Base-by-base conservation (phyloP, 1,139 yeast genomes). In the Candida tetrigidarum region DNA sequence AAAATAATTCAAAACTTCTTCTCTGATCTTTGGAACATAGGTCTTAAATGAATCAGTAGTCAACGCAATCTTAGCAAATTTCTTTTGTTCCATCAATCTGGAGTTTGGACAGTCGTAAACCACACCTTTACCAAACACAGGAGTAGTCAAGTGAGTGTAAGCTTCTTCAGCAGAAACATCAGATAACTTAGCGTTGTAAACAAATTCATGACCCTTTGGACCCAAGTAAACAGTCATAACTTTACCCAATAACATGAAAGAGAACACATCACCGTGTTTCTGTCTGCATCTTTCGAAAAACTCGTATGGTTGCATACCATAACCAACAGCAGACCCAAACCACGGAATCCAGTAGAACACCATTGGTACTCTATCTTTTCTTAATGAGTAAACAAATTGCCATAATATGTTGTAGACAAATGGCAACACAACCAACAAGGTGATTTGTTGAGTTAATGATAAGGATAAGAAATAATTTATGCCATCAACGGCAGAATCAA, bases 121-220 rank as follows among this genome's bases (percentile, higher is more conserved):
- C 45, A 93, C 99, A 54, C 98, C 99, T 63, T 91, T 83, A 56
- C 99, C 99, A 59, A 93, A 93, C 22, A 91, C 97, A 14, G 99
- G 99, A 10, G 98, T 93, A 26, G 99, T 93, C 67, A 93, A 78
- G 64, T 92, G 97, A 51, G 85, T 79, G 72, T 93, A 93, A 29
- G 98, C 98, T 41, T 86, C 98, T 66, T 93, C 98, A 44, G 99
- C 99, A 49, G 92, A 84, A 23, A 92, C 98, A 57, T 91, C 96
- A 26, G 84, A 81, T 45, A 88, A 77, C 68, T 88, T 92, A 39
- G 97, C 91, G 67, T 95, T 95, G 58, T 93, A 83, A 40, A 93
- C 90, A 64, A 93, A 92, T 66, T 93, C 99, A 66, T 95, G 97
- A 53, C 99, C 99, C 69, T 89, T 88, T 55, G 98, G 97, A 41